Evolutionary conservation across 768 basidiomycete species (phyloP), one percentile per base, ranked within the genome.

Genomic region (Rubroboletus satanas): DNA sequence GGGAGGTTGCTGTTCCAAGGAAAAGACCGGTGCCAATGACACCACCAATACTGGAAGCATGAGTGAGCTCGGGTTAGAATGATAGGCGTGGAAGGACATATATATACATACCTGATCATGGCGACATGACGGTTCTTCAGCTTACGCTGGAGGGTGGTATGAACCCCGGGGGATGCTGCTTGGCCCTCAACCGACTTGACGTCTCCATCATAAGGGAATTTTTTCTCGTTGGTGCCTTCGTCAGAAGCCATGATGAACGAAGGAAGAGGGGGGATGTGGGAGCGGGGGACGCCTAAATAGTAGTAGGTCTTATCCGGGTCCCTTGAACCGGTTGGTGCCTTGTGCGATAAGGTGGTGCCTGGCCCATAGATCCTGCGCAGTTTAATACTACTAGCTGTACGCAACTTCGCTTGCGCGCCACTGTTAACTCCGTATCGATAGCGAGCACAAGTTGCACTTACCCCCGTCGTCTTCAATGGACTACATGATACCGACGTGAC

Each of bases 11-110:
- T 1, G 71, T 67, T 9, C 69, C 71, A 11, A 73, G 68, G 59
- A 74, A 72, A 15, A 75, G 63, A 31, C 70, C 66, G 0, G 77
- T 77, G 23, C 78, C 78, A 11, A 77, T 77, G 43, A 76, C 77
- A 54, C 75, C 71, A 38, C 65, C 69, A 0, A 71, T 65, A 58
- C 68, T 69, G 45, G 5, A 43, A 17, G 15, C n/a, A 11, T 12
- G 11, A 17, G 23, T 63, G 2, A 28, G 28, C 17, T 7, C 10
- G 17, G 35, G 7, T 7, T 14, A 11, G 5, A 18, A 15, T 1
- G 2, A 33, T 31, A 11, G 11, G 29, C 5, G 5, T 3, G 17
- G 18, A 38, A 7, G 14, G n/a, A 21, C 4, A 18, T 31, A 14
- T 33, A 14, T 33, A 21, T 21, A 21, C 21, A 21, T 21, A 66